Evolutionary conservation across 148 eudicot genomes (phyloP).

Genomic region (Euryodendron excelsum): DNA sequence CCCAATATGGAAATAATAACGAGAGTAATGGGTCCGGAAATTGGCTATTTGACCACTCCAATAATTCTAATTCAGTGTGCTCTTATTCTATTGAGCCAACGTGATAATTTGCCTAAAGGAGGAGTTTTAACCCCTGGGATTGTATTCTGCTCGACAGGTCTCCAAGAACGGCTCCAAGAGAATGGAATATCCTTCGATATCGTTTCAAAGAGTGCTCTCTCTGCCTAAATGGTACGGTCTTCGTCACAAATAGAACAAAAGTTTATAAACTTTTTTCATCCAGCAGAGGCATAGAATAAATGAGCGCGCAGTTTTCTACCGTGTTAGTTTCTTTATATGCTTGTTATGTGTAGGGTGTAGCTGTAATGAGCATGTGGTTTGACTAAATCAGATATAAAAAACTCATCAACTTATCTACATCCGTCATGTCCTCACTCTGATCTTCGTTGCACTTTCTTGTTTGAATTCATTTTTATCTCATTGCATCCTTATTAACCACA

Average conservation of each 20-base stretch:
- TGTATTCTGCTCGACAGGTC: constrained; percentile 81
- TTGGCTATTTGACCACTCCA: constrained; percentile 76
- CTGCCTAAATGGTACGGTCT: constrained; percentile 26
- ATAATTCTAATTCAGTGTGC: constrained; percentile 76
- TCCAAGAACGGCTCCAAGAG: constrained; percentile 68
- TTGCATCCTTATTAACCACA: neutral
- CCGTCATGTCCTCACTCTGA: neutral
- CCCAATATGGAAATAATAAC: constrained; percentile 76
- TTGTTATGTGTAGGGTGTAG: neutral
- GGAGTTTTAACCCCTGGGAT: constrained; percentile 83
- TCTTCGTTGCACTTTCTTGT: neutral
- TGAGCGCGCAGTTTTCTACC: neutral
- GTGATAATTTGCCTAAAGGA: constrained; percentile 72
- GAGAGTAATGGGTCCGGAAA: constrained; percentile 85
- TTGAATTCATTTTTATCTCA: neutral
- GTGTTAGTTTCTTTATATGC: neutral
- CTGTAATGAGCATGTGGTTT: neutral
- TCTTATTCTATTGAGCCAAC: constrained; percentile 48
- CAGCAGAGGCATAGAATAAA: constrained; percentile 5
- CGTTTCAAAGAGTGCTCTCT: constrained; percentile 48
- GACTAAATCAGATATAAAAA: neutral
- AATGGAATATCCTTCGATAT: constrained; percentile 86
- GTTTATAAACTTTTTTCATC: neutral
- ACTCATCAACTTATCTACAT: neutral
- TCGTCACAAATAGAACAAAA: constrained; percentile 9